Conservation (phyloP, 495 filamentous ascomycete species). For the Clavariopsis aquatica region DNA sequence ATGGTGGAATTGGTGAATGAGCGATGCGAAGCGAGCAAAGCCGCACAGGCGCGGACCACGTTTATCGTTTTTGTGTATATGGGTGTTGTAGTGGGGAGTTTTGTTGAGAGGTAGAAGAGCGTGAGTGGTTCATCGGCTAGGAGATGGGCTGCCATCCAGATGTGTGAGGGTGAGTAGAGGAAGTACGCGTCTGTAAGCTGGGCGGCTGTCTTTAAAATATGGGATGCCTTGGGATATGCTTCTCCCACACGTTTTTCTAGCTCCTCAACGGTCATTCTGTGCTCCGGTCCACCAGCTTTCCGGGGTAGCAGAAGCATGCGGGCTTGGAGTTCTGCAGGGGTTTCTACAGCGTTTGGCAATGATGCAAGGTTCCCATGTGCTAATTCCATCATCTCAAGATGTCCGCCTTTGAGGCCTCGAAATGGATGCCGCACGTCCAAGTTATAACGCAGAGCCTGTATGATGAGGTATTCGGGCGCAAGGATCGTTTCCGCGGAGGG, state of each 20-base stretch:
- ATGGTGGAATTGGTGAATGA: constrained; percentile 42
- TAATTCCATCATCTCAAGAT: constrained; percentile 77
- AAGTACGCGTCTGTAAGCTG: constrained; percentile 92
- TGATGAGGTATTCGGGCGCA: constrained; percentile 85
- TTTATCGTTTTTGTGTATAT: constrained; percentile 45
- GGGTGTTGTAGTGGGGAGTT: constrained; percentile 51
- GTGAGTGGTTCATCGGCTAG: constrained; percentile 73
- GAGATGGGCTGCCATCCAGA: constrained; percentile 78
- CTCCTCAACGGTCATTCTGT: constrained; percentile 13
- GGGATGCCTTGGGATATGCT: constrained; percentile 70
- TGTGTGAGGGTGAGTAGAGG: constrained; percentile 91
- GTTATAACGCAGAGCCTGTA: constrained; percentile 89
- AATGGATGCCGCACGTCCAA: constrained; percentile 92
- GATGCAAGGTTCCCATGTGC: constrained; percentile 54
- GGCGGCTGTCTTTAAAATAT: constrained; percentile 74
- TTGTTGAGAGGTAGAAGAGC: constrained; percentile 70
- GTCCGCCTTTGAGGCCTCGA: constrained; percentile 77
- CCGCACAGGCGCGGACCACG: constrained; percentile 51
- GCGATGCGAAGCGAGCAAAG: constrained; percentile 40
- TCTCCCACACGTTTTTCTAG: constrained; percentile 57
- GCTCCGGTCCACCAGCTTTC: constrained; percentile 23
- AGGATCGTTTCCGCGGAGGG: constrained; percentile 75
- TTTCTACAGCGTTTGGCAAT: constrained; percentile 44
- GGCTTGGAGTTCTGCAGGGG: constrained; percentile 48
- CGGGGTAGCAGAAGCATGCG: constrained; percentile 41